Percentiles rank a stretch among this genome's conserved stretches.
phyloP scores from a whole-genome alignment of 768 basidiomycete species.

The Tylopilus subfusipes region DNA sequence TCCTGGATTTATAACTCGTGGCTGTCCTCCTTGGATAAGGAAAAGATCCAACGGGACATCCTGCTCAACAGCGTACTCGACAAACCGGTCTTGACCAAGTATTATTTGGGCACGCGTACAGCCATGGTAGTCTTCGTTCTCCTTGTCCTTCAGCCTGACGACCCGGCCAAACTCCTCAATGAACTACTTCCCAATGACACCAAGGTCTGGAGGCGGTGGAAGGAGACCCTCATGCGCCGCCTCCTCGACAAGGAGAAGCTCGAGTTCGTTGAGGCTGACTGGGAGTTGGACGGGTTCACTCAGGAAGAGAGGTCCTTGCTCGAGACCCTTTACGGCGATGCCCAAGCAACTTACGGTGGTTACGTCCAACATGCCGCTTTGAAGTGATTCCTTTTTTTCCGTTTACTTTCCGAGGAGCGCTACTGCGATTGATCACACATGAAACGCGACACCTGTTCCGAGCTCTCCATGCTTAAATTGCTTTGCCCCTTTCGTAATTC shows the following conservation, averaged over 20 bases:
- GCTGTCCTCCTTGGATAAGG: slow-evolving; percentile 38
- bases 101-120: slow-evolving; percentile 26
- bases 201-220: slow-evolving; percentile 29
- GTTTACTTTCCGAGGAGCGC: not conserved
- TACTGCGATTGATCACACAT: not conserved
- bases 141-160: slow-evolving; percentile 20
- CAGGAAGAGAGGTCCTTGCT: slow-evolving; percentile 20
- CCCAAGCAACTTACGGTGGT: slow-evolving; percentile 27
- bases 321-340: slow-evolving; percentile 22
- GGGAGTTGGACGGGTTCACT: slow-evolving; percentile 18
- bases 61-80: slow-evolving; percentile 23
- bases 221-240: slow-evolving; percentile 15
- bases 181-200: slow-evolving; percentile 27
- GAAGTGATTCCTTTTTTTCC: not conserved
- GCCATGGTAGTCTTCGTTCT: slow-evolving; percentile 24
- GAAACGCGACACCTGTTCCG: not conserved
- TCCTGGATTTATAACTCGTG: slow-evolving; percentile 37
- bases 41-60: slow-evolving; percentile 25
- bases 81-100: slow-evolving; percentile 23
- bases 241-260: slow-evolving; percentile 21
- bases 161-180: slow-evolving; percentile 20
- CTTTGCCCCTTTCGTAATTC: not conserved
- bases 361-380: slow-evolving; percentile 10
- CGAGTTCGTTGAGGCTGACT: slow-evolving; percentile 20
- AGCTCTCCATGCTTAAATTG: not conserved